Evolutionary conservation across 148 eudicot species (phyloP).

Genomic region (Rhododendron griersonianum): DNA sequence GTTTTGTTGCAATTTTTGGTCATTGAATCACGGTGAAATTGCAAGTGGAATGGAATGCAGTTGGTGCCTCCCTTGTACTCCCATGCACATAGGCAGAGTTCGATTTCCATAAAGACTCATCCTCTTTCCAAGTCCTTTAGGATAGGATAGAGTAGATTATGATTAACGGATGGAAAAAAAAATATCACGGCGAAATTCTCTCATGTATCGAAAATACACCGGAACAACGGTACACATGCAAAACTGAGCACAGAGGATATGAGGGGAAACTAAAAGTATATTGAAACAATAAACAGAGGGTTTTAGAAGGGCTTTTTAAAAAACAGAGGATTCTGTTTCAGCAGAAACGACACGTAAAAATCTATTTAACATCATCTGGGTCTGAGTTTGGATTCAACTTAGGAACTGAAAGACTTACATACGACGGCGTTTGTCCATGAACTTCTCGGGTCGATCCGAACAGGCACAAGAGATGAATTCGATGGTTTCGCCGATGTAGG

Average conservation of each 20-base stretch:
- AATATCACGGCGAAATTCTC: not conserved
- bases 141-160: too few species aligned
- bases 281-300: not conserved
- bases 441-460: conserved; percentile 68
- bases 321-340: not conserved
- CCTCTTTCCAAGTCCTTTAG: too few species aligned
- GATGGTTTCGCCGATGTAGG: conserved; percentile 78
- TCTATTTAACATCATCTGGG: not conserved
- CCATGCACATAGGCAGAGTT: too few species aligned
- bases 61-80: too few species aligned
- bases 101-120: too few species aligned
- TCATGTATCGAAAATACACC: not conserved
- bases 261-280: not conserved
- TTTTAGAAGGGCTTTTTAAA: not conserved
- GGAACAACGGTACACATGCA: not conserved
- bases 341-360: not conserved
- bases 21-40: not conserved
- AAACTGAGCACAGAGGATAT: not conserved
- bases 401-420: conserved; percentile 38
- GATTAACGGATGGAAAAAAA: too few species aligned
- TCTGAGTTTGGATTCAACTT: not conserved
- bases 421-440: conserved; percentile 80
- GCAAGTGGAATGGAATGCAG: too few species aligned
- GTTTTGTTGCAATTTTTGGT: not conserved
- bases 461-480: conserved; percentile 82